Evolutionary conservation across 495 filamentous ascomycete genomes (phyloP).

Genomic region (Aspergillus avenaceus): DNA sequence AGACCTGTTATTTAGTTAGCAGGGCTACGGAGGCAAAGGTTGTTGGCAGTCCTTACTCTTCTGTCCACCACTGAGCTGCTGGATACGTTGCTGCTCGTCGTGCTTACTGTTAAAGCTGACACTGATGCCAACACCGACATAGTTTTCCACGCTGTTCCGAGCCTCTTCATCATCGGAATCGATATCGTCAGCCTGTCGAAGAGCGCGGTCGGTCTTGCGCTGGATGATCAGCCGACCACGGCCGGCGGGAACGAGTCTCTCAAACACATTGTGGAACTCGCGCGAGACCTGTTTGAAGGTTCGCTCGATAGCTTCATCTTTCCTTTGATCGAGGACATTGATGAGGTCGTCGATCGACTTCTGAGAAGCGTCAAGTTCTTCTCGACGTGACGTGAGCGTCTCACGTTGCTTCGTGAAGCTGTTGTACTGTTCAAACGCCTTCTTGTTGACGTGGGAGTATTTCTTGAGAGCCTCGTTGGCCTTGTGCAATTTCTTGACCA

Average conservation of each 20-base stretch:
- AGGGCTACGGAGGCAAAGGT: not conserved
- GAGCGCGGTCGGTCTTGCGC: conserved; percentile 71
- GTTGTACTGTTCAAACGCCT: conserved; percentile 98
- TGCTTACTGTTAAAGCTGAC: conserved; percentile 98
- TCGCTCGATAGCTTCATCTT: conserved; percentile 89
- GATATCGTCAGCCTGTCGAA: conserved; percentile 59
- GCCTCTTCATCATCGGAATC: conserved; percentile 58
- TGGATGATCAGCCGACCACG: conserved; percentile 91
- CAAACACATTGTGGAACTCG: conserved; percentile 89
- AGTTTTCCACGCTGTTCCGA: conserved; percentile 82
- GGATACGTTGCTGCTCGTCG: conserved; percentile 96
- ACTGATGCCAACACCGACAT: conserved; percentile 95
- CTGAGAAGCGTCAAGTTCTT: conserved; percentile 80
- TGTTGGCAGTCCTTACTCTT: conserved; percentile 64
- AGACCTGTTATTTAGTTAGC: conserved; percentile 55
- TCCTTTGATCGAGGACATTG: conserved; percentile 84
- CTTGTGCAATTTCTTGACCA: conserved; percentile 84
- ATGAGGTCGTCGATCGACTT: conserved; percentile 87
- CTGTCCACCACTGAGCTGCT: conserved; percentile 94
- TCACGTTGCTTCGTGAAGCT: conserved; percentile 92
- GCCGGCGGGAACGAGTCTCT: conserved; percentile 90
- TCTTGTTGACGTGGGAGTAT: conserved; percentile 97
- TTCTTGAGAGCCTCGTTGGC: conserved; percentile 93
- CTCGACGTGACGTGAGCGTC: conserved; percentile 70
- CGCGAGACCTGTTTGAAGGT: conserved; percentile 97